Conservation (phyloP, 2,329 filamentous ascomycete genomes). For the Ceratocystis huliohia region DNA sequence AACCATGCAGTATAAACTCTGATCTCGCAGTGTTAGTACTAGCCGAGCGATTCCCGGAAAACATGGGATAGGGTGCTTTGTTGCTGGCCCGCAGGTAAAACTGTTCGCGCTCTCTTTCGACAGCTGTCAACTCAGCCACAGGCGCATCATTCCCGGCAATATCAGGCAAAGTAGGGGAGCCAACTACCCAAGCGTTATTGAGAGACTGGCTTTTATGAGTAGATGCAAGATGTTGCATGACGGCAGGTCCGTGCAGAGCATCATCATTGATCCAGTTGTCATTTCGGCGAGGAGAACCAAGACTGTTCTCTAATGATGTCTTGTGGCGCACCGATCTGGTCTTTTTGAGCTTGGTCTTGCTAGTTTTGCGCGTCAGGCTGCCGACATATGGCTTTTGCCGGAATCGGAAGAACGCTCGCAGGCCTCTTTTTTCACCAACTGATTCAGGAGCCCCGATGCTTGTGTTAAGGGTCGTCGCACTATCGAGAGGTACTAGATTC, state of each 20-base stretch:
- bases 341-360: not conserved
- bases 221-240: not conserved
- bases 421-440: not conserved
- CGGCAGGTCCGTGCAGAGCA: constrained; percentile 9
- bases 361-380: not conserved
- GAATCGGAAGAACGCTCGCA: constrained; percentile 3
- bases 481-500: constrained; percentile 10
- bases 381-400: constrained; percentile 7
- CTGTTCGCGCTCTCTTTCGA: constrained; percentile 14
- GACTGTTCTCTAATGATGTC: not conserved
- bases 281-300: constrained; percentile 1
- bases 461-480: not conserved
- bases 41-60: constrained; percentile 6
- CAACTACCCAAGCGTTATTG: constrained; percentile 9
- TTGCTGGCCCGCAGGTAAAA: constrained; percentile 12
- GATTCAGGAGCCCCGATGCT: not conserved
- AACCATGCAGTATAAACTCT: not conserved
- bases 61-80: constrained; percentile 16
- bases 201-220: not conserved
- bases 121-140: not conserved
- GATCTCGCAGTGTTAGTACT: not conserved
- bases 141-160: not conserved
- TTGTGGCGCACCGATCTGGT: not conserved
- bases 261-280: constrained; percentile 17
- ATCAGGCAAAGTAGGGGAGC: constrained; percentile 16